These are phyloP conservation scores for Triangularia verruculosa DNA, from an alignment of 2,329 filamentous ascomycete species.

Conservation along the genomic window DNA sequence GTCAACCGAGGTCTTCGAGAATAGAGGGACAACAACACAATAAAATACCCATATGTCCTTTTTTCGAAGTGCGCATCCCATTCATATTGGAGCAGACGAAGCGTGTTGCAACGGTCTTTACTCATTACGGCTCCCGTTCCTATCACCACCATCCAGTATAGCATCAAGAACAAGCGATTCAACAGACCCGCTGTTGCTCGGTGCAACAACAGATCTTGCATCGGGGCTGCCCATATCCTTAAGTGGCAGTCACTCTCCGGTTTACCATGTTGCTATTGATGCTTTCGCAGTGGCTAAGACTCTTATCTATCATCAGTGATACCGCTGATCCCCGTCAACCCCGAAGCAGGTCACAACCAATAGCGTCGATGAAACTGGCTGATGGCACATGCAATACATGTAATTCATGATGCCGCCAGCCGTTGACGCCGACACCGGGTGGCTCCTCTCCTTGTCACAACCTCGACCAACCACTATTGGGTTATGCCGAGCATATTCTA, in stretches of 20 bases:
- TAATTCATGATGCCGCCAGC: neutral
- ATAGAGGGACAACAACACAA: constrained; percentile 12
- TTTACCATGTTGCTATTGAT: neutral
- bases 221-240: too few relatives aligned
- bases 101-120: too few relatives aligned
- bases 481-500: neutral
- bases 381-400: neutral
- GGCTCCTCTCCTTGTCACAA: neutral
- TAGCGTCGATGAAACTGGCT: neutral
- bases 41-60: constrained; percentile 14
- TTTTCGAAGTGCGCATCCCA: constrained; percentile 7
- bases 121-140: neutral
- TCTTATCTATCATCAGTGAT: neutral
- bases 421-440: neutral
- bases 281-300: neutral
- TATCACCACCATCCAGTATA: neutral
- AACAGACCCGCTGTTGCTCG: neutral
- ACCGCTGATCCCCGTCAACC: neutral
- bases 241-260: neutral
- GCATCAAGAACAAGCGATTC: neutral
- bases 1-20: constrained; percentile 42
- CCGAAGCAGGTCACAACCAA: neutral
- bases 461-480: neutral
- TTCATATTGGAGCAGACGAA: too few relatives aligned
- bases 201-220: neutral